These are phyloP conservation scores for Tieghemiomyces parasiticus DNA, from an alignment of 192 early-diverging fungal genomes.

Conservation along the genomic window DNA sequence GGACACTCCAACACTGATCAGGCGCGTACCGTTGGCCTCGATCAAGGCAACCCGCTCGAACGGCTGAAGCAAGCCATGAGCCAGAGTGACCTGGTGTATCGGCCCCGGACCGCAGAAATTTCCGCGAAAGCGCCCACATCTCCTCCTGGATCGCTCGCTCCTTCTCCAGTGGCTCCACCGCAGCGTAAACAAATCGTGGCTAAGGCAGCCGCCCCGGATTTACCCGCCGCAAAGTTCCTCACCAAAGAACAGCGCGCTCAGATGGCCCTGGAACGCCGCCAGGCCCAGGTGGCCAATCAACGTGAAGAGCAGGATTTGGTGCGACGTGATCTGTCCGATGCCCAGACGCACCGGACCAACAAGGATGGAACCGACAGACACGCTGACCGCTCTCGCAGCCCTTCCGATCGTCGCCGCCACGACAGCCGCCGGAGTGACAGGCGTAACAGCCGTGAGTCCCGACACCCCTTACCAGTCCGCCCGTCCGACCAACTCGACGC, in stretches of 20 bases:
- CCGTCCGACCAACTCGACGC: conserved; percentile 26
- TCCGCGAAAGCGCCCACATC: not conserved
- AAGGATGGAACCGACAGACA: not conserved
- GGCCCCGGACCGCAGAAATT: not conserved
- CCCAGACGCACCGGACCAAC: conserved; percentile 18
- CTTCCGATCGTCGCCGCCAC: conserved; percentile 3
- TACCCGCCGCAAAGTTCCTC: conserved; percentile 48
- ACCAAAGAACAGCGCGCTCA: conserved; percentile 84
- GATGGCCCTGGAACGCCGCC: conserved; percentile 65
- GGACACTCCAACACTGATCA: too few species aligned
- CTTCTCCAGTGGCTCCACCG: not conserved
- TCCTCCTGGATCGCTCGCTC: not conserved
- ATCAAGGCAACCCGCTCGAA: conserved; percentile 3
- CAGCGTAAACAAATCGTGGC: too few species aligned
- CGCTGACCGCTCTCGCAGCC: not conserved
- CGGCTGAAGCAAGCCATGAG: conserved; percentile 1
- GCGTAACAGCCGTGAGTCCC: not conserved
- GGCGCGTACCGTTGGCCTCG: too few species aligned
- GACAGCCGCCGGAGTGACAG: not conserved
- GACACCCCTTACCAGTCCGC: not conserved
- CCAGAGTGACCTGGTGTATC: not conserved
- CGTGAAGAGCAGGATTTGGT: conserved; percentile 47
- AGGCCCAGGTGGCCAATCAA: conserved; percentile 64
- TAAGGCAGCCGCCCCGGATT: not conserved
- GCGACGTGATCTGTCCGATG: conserved; percentile 37